Base-by-base conservation (phyloP, 83 land plant genomes). In the Isoetes engelmannii region DNA sequence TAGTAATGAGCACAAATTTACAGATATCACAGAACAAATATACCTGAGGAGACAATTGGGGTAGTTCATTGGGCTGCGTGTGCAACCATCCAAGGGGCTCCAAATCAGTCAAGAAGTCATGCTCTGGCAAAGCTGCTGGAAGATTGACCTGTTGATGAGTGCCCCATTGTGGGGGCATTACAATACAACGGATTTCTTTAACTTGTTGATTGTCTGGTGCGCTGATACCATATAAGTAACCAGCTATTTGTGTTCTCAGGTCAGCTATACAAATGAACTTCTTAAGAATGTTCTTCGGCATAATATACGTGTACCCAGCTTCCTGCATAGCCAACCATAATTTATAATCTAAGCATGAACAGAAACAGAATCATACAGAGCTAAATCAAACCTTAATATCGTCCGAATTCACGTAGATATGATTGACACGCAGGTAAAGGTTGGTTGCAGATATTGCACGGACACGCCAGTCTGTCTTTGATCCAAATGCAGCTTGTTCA, bases 61-160 rank as follows among this genome's bases (percentile, higher is more conserved):
- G 99, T 54, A 94, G 87, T 71, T 94, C 99, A 69, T 94, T 94
- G 0, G 99, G 97, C 62, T 94, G 99, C 19, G 99, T 90, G 60
- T 94, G 99, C 88, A 94, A 86, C 99, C 99, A 94, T 53, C 99
- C 99, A 71, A 94, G 55, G 20, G 99, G 99, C 79, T 94, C 97
- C 63, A 94, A 73, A 51, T 94, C 99, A 69, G 81, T 84, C 62
- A 94, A 67, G 77, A 88, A 94, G n/a, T 94, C 97, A 64, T 94
- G 99, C 71, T 94, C 97, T 4, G 99, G 99, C 59, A 94, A 85
- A 56, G 84, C 85, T 19, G 84, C 81, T 12, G 99, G 99, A 46
- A 94, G 87, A 79, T 88, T 81, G 18, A 94, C 99, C 69, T 90
- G 99, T 80, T 90, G 99, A 72, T 94, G 99, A 20, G 90, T 90